Evolutionary conservation across 108 stramenopile genomes (phyloP), one percentile per base, ranked within the genome.

Genomic region (Mediolabrus comicus): DNA sequence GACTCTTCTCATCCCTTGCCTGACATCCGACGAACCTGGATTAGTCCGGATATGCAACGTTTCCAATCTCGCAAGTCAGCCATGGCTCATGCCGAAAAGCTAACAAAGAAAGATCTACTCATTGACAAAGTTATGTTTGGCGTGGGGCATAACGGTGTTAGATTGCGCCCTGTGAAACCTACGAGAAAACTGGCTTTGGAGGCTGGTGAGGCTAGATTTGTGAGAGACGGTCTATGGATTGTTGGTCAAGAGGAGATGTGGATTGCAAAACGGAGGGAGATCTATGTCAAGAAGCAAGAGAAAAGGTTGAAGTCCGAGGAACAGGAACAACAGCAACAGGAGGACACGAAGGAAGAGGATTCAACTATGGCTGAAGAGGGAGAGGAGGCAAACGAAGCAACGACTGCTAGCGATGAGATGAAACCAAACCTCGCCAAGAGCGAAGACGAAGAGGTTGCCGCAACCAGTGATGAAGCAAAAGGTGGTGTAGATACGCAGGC

Each of bases 211-310:
- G 66, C 75, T 32, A 54, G 91, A 11, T 95, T 95, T 76, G 62
- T 82, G 55, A 71, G 89, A 51, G 94, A 95, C 73, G 94, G 94
- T n/a, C 35, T 95, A 3, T 95, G 94, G 94, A 86, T 95, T 5
- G 91, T 95, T 3, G 91, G 91, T 1, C 94, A 95, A 65, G 94
- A 95, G 69, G 83, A 89, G 35, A 53, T 64, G 49, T 94, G 92
- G 92, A 87, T 87, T 64, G 80, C 77, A 11, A 70, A 81, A 33
- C 71, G 87, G 22, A 58, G 74, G 77, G 75, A 55, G 36, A 67
- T 57, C 35, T 69, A 58, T 10, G 65, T 67, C 30, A 54, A 67
- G 43, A 69, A 64, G 58, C 43, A 30, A 71, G 64, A 54, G 59
- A 70, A 28, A 34, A 62, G 25, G 73, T 54, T 59, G 12, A 68